phyloP scores from a whole-genome alignment of 176 grass and related monocot species.

The Zoysia japonica region DNA sequence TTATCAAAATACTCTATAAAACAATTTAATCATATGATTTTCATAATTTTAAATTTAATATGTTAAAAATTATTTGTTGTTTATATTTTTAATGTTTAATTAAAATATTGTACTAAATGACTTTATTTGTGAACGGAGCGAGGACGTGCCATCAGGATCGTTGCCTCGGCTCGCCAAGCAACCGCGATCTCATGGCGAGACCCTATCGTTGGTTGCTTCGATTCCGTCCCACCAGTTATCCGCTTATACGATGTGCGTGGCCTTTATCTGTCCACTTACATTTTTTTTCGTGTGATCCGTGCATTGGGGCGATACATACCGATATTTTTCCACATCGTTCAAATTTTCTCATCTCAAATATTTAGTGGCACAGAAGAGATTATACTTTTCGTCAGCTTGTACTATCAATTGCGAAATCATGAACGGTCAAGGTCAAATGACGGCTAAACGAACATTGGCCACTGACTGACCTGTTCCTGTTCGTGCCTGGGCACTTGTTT shows the following conservation, averaged over 20 bases:
- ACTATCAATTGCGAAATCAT: not conserved
- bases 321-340: not conserved
- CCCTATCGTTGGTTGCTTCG: not conserved
- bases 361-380: not conserved
- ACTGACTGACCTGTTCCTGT: not conserved
- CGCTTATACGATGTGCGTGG: not conserved
- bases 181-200: not conserved
- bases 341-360: not conserved
- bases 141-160: not conserved
- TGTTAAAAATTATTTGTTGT: no score
- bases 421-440: no score
- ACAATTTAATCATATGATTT: no score
- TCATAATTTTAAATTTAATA: no score
- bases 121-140: no score
- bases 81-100: no score
- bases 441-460: not conserved
- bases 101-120: no score
- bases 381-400: no score
- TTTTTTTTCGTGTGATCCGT: not conserved
- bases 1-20: no score
- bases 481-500: not conserved
- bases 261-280: not conserved
- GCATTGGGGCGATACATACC: not conserved
- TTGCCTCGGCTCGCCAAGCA: slow-evolving; percentile 16
- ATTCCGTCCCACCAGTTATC: slow-evolving; percentile 17